These are phyloP conservation scores for Oryza glumipatula DNA, from an alignment of 176 grass and related monocot genomes.

Conservation along the genomic window DNA sequence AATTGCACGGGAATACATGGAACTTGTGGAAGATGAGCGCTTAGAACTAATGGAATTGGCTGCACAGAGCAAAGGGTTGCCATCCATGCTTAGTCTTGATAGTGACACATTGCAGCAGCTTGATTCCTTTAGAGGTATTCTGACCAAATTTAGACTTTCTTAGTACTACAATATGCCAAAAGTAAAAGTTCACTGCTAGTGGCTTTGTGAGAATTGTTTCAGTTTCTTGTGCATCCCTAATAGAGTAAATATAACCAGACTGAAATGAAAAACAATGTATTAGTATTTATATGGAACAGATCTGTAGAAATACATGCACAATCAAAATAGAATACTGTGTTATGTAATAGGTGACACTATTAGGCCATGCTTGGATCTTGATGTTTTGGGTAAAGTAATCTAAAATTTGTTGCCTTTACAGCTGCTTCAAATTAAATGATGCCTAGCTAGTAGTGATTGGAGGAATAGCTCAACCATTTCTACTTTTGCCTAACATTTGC, in stretches of 20 bases:
- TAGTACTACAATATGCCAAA: background rate
- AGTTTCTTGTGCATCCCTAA: slow-evolving; percentile 22
- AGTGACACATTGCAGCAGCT: slow-evolving; percentile 85
- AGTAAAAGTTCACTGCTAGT: slow-evolving; percentile 19
- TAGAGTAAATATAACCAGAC: slow-evolving; percentile 4
- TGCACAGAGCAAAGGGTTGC: slow-evolving; percentile 78
- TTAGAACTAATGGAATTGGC: slow-evolving; percentile 98
- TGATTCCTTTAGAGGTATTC: slow-evolving; percentile 84
- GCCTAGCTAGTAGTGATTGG: background rate
- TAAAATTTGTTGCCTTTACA: background rate
- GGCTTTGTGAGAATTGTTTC: slow-evolving; percentile 17
- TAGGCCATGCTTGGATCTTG: slow-evolving; percentile 2
- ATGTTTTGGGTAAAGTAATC: background rate
- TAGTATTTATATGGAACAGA: background rate
- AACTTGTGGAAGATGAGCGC: slow-evolving; percentile 91
- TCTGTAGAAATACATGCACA: slow-evolving; percentile 12
- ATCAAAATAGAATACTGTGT: slow-evolving; percentile 8
- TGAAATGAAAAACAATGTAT: background rate
- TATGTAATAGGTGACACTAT: background rate
- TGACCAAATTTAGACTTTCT: slow-evolving; percentile 26
- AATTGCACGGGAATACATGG: slow-evolving; percentile 93
- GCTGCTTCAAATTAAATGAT: background rate
- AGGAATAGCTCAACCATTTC: slow-evolving; percentile 6
- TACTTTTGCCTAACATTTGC: background rate
- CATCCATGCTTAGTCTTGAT: slow-evolving; percentile 84